These are phyloP conservation scores for Marchantia paleacea DNA, from an alignment of 225 moss, liverwort and hornwort genomes.

Conservation along the genomic window DNA sequence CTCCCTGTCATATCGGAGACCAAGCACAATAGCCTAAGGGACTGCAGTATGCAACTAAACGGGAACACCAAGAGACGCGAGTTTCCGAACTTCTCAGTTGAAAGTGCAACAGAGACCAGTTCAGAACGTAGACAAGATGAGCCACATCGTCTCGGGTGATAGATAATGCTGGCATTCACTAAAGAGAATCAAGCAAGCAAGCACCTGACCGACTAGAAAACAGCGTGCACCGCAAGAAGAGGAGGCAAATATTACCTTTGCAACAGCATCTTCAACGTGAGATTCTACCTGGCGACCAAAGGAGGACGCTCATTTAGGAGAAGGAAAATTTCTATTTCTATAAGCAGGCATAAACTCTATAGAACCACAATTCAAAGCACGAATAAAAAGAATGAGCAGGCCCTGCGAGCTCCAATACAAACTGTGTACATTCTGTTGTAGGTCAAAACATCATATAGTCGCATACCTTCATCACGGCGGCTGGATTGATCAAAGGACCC, in stretches of 20 bases:
- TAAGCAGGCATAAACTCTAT: too few species aligned
- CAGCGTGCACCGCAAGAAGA: background rate
- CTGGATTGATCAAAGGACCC: slow-evolving; percentile 89
- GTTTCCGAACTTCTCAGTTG: background rate
- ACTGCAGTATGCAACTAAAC: background rate
- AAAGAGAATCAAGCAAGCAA: background rate
- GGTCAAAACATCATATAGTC: background rate
- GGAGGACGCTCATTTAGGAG: too few species aligned
- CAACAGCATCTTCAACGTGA: slow-evolving; percentile 86
- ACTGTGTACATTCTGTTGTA: background rate
- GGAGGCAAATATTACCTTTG: slow-evolving; percentile 53
- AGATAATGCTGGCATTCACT: background rate
- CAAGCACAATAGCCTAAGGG: background rate
- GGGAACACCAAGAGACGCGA: background rate
- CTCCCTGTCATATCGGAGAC: slow-evolving; percentile 49
- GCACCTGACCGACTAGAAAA: too few species aligned
- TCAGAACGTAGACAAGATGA: background rate
- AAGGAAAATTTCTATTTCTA: too few species aligned
- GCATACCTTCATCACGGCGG: slow-evolving; percentile 71
- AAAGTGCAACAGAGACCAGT: background rate
- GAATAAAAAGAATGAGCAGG: too few species aligned
- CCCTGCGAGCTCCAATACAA: background rate
- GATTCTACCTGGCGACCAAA: slow-evolving; percentile 54
- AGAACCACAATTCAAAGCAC: background rate
- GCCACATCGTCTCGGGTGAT: background rate